Base-by-base conservation (phyloP, 2,329 filamentous ascomycete species). In the Magnaporthiopsis poae region DNA sequence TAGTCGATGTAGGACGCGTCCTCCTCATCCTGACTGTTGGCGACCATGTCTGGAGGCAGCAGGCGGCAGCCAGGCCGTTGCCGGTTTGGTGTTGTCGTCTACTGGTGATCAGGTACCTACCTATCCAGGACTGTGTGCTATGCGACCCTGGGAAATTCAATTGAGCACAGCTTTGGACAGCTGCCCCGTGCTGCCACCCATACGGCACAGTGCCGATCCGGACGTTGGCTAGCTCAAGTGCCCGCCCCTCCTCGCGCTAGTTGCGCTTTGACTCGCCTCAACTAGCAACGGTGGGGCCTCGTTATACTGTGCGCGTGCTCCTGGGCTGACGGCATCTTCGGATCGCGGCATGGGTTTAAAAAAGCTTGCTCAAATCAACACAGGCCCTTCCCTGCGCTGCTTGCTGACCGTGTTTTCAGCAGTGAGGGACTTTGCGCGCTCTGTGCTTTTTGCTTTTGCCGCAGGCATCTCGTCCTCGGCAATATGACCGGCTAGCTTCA, bases 1-100 rank as follows among this genome's bases (percentile, higher is more conserved):
- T 96, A 96, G 84, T 98, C 93, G 74, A 99, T 93, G 79, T 99
- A 99, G 11, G 91, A 95, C 60, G 88, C 84, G 67, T 89, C 88
- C 61, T 85, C 82, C 67, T 82, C 79, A 31, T 21, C 46, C 46
- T 77, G 76, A 64, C 75, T 71, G 66, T 73, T 71, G 66, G 71
- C 70, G 60, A 74, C 74, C 75, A 77, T 77, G 33, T 11, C 46
- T 56, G 46, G 18, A 21, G 46, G 46, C 39, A 46, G 39, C 39
- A 5, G 46, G 21, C 21, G 21, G 46, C 46, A 11, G 46, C 46
- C 18, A 21, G 46, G 13, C 46, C 46, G 18, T 21, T 25, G n/a
- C 15, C 21, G 46, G 5, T 25, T 31, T 2, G 46, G 46, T 56
- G 46, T 25, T 11, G 46, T 21, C 21, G 18, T 21, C 15, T 56